Evolutionary conservation across 2,329 filamentous ascomycete species (phyloP), one percentile per base, ranked within the genome.

Genomic region (Aspergillus ustus): DNA sequence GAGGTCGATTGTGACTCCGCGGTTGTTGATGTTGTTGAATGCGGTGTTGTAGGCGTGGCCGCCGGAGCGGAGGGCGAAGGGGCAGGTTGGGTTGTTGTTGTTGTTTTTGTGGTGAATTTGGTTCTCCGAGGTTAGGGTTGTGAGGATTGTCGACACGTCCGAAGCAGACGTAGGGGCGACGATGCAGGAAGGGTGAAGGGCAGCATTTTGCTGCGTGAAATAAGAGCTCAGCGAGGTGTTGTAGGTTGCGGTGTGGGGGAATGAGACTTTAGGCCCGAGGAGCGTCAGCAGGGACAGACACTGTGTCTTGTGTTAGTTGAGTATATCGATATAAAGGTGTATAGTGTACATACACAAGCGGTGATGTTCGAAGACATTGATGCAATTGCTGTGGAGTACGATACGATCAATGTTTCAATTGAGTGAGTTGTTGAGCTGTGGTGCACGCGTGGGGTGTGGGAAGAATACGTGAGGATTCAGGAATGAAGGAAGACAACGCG

Each of bases 131-230:
- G 45, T 51, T 31, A 61, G 19, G 4, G 25, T 49, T 2, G 34
- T 53, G 17, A 70, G 31, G 7, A 50, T 55, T 5, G 54, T 49
- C 1, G 66, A 62, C 22, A 72, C 61, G 25, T 71, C 69, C 9
- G 63, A 46, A 1, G 65, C 56, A 6, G 51, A 64, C 13, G 60
- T 57, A 4, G 70, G 67, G 4, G 63, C 55, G 28, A 71, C 57
- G 29, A 72, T 60, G 57, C 70, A 71, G 20, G 22, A 34, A 2
- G 70, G 68, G 11, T 62, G 59, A 7, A 67, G 45, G 8, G 51
- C 20, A n/a, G 57, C 37, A 9, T 65, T 61, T 40, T 67, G 64
- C 13, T 58, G 57, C 2, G 62, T 48, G 48, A 64, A 67, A 40
- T 66, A 67, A 3, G 61, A 63, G 52, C 20, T 29, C 2, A 60